phyloP scores from a whole-genome alignment of 352 stramenopile species.

The Phytophthora palmivora region DNA sequence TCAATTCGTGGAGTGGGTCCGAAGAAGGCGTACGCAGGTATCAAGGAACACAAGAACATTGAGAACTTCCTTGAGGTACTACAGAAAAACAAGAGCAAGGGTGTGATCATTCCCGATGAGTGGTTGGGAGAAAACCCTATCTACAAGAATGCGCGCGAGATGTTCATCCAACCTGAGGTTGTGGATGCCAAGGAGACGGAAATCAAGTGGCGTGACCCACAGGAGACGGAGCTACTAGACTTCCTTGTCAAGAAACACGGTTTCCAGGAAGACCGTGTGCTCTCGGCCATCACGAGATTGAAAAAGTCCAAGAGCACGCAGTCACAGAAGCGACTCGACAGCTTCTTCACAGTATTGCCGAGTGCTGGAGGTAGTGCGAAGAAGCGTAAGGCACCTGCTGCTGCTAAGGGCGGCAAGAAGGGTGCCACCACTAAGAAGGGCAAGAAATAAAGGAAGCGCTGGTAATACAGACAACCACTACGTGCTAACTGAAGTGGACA shows the following conservation, averaged over 20 bases:
- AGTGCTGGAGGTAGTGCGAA: slow-evolving; percentile 39
- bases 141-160: slow-evolving; percentile 92
- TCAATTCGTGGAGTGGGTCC: slow-evolving; percentile 97
- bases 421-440: slow-evolving; percentile 53
- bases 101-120: slow-evolving; percentile 83
- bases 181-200: slow-evolving; percentile 69
- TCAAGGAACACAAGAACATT: slow-evolving; percentile 96
- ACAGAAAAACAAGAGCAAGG: slow-evolving; percentile 87
- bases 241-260: slow-evolving; percentile 98
- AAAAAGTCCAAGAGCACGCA: slow-evolving; percentile 96
- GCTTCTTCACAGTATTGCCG: slow-evolving; percentile 94
- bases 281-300: slow-evolving; percentile 94
- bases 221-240: slow-evolving; percentile 89
- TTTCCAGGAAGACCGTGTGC: slow-evolving; percentile 95
- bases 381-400: slow-evolving; percentile 69
- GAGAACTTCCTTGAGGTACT: slow-evolving; percentile 94
- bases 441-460: slow-evolving; percentile 56
- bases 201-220: slow-evolving; percentile 95
- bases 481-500: slow-evolving; percentile 9
- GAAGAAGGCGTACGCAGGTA: slow-evolving; percentile 97
- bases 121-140: slow-evolving; percentile 90
- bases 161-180: slow-evolving; percentile 93
- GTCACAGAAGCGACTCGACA: slow-evolving; percentile 96
- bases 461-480: slow-evolving; percentile 16
- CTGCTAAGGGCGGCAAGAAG: slow-evolving; percentile 46